phyloP scores from a whole-genome alignment of 192 early-diverging fungal species.

The Dissophora globulifera region DNA sequence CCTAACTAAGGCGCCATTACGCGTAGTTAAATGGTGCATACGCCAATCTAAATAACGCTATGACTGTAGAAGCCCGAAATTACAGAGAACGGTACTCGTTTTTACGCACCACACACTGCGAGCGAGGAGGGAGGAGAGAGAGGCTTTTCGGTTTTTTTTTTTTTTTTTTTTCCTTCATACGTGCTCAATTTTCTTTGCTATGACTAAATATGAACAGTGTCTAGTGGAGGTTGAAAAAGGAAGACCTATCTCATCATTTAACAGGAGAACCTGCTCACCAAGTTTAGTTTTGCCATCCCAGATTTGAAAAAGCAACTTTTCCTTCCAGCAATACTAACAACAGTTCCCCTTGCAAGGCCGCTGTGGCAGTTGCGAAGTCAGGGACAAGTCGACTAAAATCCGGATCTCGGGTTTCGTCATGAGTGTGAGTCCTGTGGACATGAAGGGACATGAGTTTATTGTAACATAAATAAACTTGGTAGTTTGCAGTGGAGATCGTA shows the following conservation, averaged over 20 bases:
- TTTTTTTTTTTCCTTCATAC: neutral
- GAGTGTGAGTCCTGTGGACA: conserved; percentile 11
- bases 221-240: neutral
- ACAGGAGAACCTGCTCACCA: neutral
- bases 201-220: neutral
- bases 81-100: no score
- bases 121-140: no score
- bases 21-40: no score
- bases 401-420: conserved; percentile 1
- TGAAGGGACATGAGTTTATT: conserved; percentile 2
- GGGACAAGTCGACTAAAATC: conserved; percentile 5
- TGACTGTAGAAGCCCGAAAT: no score
- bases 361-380: conserved; percentile 12
- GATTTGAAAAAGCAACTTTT: conserved; percentile 10
- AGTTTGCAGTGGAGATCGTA: neutral
- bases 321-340: conserved; percentile 9
- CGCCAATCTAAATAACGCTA: no score
- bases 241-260: conserved; percentile 6
- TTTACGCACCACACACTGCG: no score
- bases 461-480: neutral
- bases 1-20: no score
- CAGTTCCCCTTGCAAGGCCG: neutral
- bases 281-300: conserved; percentile 23
- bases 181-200: no score
- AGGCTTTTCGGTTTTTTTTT: no score